phyloP scores from a whole-genome alignment of 2,329 filamentous ascomycete genomes.

The Sarocladium oryzae region DNA sequence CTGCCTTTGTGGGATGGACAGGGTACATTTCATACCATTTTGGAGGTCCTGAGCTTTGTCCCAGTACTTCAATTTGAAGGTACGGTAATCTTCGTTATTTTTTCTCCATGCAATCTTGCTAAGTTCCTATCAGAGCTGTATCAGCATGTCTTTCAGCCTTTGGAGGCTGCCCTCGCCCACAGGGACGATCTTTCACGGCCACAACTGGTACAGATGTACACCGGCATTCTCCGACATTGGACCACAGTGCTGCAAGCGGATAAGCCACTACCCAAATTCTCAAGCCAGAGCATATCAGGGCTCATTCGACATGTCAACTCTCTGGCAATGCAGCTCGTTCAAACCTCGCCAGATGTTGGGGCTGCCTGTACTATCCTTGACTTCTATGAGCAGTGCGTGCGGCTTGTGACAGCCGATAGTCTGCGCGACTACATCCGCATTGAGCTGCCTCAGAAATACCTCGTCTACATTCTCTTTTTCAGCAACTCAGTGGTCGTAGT shows the following conservation, averaged over 20 bases:
- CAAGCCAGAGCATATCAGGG: conserved; percentile 31
- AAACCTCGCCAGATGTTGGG: conserved; percentile 37
- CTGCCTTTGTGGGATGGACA: conserved; percentile 57
- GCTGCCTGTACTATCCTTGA: conserved; percentile 55
- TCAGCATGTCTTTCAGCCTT: conserved; percentile 37
- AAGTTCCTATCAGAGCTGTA: conserved; percentile 41
- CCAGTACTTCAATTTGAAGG: conserved; percentile 52
- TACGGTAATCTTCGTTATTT: conserved; percentile 23
- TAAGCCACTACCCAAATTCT: conserved; percentile 27
- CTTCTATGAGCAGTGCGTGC: conserved; percentile 60
- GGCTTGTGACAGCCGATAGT: conserved; percentile 44
- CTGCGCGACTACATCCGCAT: conserved; percentile 54
- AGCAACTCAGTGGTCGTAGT: conserved; percentile 54
- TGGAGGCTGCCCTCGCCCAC: conserved; percentile 42
- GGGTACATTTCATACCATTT: conserved; percentile 44
- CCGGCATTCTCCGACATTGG: conserved; percentile 57
- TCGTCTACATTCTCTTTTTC: conserved; percentile 69
- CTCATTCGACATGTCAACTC: conserved; percentile 45
- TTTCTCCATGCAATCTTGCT: conserved; percentile 13
- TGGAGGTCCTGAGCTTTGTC: conserved; percentile 51
- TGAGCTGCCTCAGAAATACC: conserved; percentile 57
- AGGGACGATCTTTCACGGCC: not conserved
- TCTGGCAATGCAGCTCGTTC: conserved; percentile 53
- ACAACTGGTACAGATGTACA: conserved; percentile 60
- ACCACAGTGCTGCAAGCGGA: conserved; percentile 35